Evolutionary conservation across 108 stramenopile genomes (phyloP), one percentile per base, ranked within the genome.

Genomic region (Cylindrotheca fusiformis): DNA sequence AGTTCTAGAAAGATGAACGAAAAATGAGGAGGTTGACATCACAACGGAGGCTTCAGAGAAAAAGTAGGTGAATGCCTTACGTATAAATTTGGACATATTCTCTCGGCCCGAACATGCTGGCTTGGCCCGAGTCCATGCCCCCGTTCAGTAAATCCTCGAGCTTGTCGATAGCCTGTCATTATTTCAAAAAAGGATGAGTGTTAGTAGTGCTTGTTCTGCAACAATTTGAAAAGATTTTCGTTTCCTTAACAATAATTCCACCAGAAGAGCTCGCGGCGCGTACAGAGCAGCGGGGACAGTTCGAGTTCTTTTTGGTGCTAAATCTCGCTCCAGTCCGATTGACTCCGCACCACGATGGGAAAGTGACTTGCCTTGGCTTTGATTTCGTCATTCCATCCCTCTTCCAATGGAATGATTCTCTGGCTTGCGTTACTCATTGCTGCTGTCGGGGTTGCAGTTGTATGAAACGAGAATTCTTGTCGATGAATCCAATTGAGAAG

Each of bases 321-420:
- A n/a, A n/a, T n/a, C n/a, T n/a, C n/a, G n/a, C n/a, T n/a, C n/a
- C n/a, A n/a, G n/a, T n/a, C n/a, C n/a, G n/a, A n/a, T n/a, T n/a
- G n/a, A n/a, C n/a, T n/a, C n/a, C n/a, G n/a, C n/a, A n/a, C n/a
- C n/a, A n/a, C n/a, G n/a, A n/a, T n/a, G n/a, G n/a, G n/a, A n/a
- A n/a, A n/a, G n/a, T n/a, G n/a, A 71, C 94, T 83, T 51, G 96
- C 96, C 80, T 95, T 91, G 21, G 72, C 68, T 73, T 95, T 96
- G 71, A 98, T 96, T 50, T 95, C 90, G 44, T 96, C 85, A 52
- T 92, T 78, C 96, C 97, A 98, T 12, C 97, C 94, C 49, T 92
- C 90, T 48, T 95, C 91, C 32, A 95, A 59, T 25, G 81, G 83
- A 50, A 95, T 95, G 46, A 91, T 87, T 52, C 79, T 19, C 47